Evolutionary conservation across 352 stramenopile genomes (phyloP).

Genomic region (Phytophthora syringae): DNA sequence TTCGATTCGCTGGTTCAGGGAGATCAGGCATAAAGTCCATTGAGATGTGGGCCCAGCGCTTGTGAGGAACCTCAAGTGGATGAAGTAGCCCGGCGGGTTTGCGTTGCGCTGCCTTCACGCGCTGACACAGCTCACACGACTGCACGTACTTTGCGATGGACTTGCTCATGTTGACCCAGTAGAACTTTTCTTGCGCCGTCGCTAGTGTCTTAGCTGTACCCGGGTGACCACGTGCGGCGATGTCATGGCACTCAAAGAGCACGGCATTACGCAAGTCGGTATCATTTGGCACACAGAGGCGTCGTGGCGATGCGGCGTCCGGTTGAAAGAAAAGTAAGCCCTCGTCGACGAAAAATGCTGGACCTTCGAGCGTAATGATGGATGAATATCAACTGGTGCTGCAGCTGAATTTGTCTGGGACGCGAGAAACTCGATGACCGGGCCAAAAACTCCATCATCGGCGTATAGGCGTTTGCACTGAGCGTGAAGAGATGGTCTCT

Average conservation of each 20-base stretch:
- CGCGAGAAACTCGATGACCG: too few species aligned
- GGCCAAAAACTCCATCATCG: too few species aligned
- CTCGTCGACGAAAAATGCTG: too few species aligned
- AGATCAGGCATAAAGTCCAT: slow-evolving; percentile 23
- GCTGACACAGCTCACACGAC: slow-evolving; percentile 20
- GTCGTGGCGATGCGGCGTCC: neutral
- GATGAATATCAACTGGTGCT: neutral
- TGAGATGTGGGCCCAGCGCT: slow-evolving; percentile 19
- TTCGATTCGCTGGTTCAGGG: too few species aligned
- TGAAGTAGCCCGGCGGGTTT: neutral
- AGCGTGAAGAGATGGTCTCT: too few species aligned
- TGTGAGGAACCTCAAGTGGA: slow-evolving; percentile 15
- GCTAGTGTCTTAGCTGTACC: slow-evolving; percentile 12
- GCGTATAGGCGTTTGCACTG: too few species aligned
- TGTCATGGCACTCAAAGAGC: too few species aligned
- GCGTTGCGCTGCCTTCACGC: slow-evolving; percentile 5
- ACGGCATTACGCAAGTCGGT: slow-evolving; percentile 4
- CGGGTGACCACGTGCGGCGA: slow-evolving; percentile 1
- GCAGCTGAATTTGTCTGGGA: too few species aligned
- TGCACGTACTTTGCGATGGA: neutral
- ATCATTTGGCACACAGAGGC: slow-evolving; percentile 13
- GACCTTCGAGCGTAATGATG: too few species aligned
- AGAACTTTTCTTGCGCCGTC: neutral
- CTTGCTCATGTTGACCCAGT: slow-evolving; percentile 4
- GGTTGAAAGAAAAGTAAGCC: slow-evolving; percentile 9